phyloP scores from a whole-genome alignment of 2,329 filamentous ascomycete species.

The Aspergillus quadricinctus region DNA sequence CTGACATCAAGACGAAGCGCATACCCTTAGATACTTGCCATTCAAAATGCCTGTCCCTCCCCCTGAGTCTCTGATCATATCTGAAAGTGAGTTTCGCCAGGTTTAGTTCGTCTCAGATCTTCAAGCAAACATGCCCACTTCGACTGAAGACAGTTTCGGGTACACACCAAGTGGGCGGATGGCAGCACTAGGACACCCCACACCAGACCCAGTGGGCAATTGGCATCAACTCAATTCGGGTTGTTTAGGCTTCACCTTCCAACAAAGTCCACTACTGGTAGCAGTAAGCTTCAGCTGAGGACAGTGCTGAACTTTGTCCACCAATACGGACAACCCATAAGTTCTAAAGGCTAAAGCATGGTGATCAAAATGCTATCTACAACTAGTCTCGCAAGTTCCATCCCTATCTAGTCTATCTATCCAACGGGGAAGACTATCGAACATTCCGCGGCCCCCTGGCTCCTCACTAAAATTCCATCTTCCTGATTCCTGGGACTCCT shows the following conservation, averaged over 20 bases:
- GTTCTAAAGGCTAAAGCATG: background rate
- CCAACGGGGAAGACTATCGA: conserved; percentile 16
- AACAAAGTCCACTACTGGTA: background rate
- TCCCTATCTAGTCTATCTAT: background rate
- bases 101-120: background rate
- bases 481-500: conserved; percentile 17
- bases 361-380: background rate
- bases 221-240: conserved; percentile 2
- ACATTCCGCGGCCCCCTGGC: conserved; percentile 17
- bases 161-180: conserved; percentile 16
- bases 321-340: background rate
- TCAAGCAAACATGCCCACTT: background rate
- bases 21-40: background rate
- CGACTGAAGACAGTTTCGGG: conserved; percentile 13
- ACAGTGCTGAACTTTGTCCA: background rate
- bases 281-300: background rate
- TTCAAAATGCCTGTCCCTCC: background rate
- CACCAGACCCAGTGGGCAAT: background rate
- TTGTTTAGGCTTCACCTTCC: background rate
- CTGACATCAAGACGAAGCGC: background rate
- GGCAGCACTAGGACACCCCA: conserved; percentile 23
- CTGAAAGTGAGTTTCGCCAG: background rate
- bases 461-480: conserved; percentile 13
- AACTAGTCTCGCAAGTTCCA: conserved; percentile 4
- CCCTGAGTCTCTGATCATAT: background rate